Percentiles rank a stretch among this genome's conserved stretches.
phyloP scores from a whole-genome alignment of 345 rosid genomes.

The Ceriops zippeliana region DNA sequence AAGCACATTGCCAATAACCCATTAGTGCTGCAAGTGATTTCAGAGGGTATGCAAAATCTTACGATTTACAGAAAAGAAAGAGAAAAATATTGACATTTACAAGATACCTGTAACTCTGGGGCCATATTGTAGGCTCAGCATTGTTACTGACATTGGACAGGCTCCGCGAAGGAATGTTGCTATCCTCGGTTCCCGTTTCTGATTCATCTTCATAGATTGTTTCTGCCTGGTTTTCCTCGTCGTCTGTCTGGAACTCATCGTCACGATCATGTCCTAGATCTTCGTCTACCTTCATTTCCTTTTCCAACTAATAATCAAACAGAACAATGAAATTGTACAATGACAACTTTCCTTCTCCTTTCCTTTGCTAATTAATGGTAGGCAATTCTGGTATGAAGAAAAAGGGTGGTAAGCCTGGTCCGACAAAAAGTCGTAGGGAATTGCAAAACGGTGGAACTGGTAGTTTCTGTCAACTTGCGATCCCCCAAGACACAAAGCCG shows the following conservation, averaged over 20 bases:
- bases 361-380: no score
- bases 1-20: no score
- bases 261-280: conserved; percentile 59
- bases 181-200: conserved; percentile 34
- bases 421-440: neutral
- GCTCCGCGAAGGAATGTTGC: conserved; percentile 4
- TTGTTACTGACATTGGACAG: conserved; percentile 15
- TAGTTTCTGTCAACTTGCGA: neutral
- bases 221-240: conserved; percentile 71
- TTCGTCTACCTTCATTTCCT: conserved; percentile 59
- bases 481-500: neutral
- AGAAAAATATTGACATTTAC: neutral
- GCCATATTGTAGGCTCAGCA: conserved; percentile 40
- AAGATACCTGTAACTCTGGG: conserved; percentile 64
- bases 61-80: neutral
- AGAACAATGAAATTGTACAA: neutral
- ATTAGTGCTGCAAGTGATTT: no score
- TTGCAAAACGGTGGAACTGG: neutral
- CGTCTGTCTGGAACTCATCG: conserved; percentile 67
- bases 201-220: conserved; percentile 30
- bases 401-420: no score
- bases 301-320: neutral
- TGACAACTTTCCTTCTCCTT: neutral
- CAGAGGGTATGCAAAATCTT: no score
- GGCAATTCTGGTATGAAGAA: no score